Evolutionary conservation across 2,329 filamentous ascomycete genomes (phyloP).

Genomic region (Aspergillus caelatus): DNA sequence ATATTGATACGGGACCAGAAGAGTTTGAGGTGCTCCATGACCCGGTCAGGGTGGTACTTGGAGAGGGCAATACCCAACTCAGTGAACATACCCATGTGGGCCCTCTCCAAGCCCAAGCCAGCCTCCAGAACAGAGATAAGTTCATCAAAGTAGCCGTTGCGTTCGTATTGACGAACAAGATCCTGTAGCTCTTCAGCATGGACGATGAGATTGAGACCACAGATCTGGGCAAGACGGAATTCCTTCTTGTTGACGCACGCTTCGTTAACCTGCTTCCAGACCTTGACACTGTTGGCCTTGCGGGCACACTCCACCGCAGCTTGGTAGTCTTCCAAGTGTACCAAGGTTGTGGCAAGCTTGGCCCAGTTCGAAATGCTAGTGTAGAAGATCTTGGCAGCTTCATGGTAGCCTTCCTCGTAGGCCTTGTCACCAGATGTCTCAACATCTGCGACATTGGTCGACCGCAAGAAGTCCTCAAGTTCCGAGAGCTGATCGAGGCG

Average conservation of each 20-base stretch:
- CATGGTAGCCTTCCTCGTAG: conserved; percentile 88
- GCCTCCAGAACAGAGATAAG: conserved; percentile 93
- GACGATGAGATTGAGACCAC: conserved; percentile 95
- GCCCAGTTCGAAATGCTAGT: conserved; percentile 99
- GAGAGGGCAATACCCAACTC: conserved; percentile 87
- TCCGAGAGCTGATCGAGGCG: conserved; percentile 88
- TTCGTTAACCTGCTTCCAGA: conserved; percentile 98
- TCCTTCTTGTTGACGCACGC: conserved; percentile 98
- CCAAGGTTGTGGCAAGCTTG: conserved; percentile 94
- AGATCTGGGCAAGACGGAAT: conserved; percentile 97
- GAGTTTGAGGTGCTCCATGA: conserved; percentile 98
- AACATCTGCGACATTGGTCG: conserved; percentile 91
- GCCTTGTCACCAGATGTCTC: conserved; percentile 98
- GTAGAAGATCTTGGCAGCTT: conserved; percentile 99
- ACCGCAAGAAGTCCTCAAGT: conserved; percentile 92
- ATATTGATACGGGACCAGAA: conserved; percentile 99
- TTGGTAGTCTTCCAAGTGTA: conserved; percentile 97
- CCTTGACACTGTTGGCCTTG: conserved; percentile 98
- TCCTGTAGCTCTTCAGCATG: conserved; percentile 94
- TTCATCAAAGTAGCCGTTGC: conserved; percentile 97
- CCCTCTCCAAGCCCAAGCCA: conserved; percentile 87
- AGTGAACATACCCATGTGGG: conserved; percentile 97
- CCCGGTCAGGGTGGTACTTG: conserved; percentile 90
- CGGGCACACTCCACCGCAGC: conserved; percentile 95
- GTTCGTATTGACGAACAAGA: conserved; percentile 95